These are phyloP conservation scores for Tetrastigma voinierianum DNA, from an alignment of 164 flowering plant species.

Conservation along the genomic window DNA sequence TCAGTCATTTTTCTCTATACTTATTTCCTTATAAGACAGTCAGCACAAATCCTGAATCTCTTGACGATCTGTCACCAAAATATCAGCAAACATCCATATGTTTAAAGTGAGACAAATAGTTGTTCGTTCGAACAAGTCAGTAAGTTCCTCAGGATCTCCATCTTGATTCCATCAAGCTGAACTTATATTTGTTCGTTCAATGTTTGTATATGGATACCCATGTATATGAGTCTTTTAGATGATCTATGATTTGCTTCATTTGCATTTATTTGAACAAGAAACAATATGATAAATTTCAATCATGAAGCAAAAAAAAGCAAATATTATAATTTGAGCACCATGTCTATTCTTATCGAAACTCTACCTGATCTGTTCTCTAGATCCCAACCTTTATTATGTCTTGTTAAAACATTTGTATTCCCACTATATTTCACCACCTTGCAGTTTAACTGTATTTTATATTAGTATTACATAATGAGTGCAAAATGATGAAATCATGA, in stretches of 20 bases:
- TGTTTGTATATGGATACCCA: constrained; percentile 39
- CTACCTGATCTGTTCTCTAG: constrained; percentile 53
- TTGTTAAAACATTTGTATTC: constrained; percentile 41
- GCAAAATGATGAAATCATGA: background rate
- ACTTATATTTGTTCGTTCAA: constrained; percentile 32
- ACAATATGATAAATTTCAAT: constrained; percentile 10
- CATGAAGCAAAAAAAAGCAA: background rate
- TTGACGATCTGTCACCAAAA: constrained; percentile 37
- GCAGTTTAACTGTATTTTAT: constrained; percentile 1
- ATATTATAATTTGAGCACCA: background rate
- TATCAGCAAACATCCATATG: background rate
- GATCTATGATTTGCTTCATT: constrained; percentile 44
- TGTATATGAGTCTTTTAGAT: constrained; percentile 51
- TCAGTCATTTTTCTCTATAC: constrained; percentile 59
- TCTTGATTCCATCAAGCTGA: constrained; percentile 38
- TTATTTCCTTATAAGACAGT: constrained; percentile 54
- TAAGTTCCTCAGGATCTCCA: constrained; percentile 26
- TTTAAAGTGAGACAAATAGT: background rate
- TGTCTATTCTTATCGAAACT: constrained; percentile 1
- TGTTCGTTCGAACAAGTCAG: background rate
- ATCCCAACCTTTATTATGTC: constrained; percentile 32
- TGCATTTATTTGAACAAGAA: constrained; percentile 32
- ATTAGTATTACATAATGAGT: background rate
- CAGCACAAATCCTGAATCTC: constrained; percentile 73
- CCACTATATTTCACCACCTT: constrained; percentile 46